Percentiles rank a stretch among this genome's conserved stretches.
Conservation (phyloP, 2,329 filamentous ascomycete genomes). For the Tympanopsis confertula region DNA sequence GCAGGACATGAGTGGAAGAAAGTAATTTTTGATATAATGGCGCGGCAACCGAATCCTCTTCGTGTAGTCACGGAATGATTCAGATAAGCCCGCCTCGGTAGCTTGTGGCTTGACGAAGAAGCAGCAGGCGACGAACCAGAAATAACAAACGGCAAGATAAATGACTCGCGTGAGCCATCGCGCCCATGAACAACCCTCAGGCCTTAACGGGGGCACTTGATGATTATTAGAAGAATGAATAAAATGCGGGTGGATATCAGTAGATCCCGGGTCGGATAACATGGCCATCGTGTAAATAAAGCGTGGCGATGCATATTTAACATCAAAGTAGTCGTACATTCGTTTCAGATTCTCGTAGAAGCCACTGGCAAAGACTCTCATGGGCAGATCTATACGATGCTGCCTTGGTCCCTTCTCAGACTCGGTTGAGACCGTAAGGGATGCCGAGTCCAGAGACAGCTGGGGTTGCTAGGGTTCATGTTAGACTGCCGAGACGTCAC, state of each 20-base stretch:
- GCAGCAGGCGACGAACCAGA: conserved; percentile 40
- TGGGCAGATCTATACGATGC: conserved; percentile 32
- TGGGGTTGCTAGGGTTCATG: conserved; percentile 19
- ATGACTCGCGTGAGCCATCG: conserved; percentile 27
- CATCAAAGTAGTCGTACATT: conserved; percentile 42
- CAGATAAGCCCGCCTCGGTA: conserved; percentile 11
- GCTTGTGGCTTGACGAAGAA: conserved; percentile 28
- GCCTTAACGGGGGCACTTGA: conserved; percentile 28
- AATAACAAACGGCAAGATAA: conserved; percentile 33
- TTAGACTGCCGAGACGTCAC: background rate
- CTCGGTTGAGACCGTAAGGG: conserved; percentile 17
- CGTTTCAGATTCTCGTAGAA: conserved; percentile 42
- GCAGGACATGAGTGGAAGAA: conserved; percentile 40
- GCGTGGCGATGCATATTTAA: conserved; percentile 33
- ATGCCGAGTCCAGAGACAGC: conserved; percentile 31
- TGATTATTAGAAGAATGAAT: conserved; percentile 42
- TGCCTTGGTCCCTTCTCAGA: conserved; percentile 7
- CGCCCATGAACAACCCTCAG: conserved; percentile 18
- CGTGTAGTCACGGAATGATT: conserved; percentile 36
- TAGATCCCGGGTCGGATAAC: conserved; percentile 8
- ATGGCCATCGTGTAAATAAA: conserved; percentile 41
- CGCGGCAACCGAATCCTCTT: conserved; percentile 33
- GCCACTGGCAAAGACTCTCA: conserved; percentile 35
- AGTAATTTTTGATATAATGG: conserved; percentile 32
- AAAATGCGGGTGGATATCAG: conserved; percentile 24